Evolutionary conservation across 140 eudicot species (phyloP).

Genomic region (Flaveria floridana): DNA sequence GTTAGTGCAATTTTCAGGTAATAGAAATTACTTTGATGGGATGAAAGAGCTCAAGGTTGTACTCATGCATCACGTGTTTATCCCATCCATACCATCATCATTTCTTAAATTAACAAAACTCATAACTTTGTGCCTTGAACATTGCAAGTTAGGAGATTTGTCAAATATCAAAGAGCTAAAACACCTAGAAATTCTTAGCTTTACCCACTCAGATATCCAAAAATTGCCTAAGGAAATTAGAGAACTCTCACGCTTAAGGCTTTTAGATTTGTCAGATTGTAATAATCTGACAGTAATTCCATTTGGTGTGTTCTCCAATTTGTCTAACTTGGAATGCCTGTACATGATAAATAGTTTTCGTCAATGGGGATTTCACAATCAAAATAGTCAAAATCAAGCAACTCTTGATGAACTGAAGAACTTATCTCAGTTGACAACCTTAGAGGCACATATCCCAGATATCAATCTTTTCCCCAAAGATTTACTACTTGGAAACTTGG

Average conservation of each 20-base stretch:
- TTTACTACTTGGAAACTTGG: conserved; percentile 35
- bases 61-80: conserved; percentile 35
- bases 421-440: conserved; percentile 40
- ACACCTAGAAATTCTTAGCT: conserved; percentile 43
- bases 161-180: conserved; percentile 42
- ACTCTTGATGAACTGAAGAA: conserved; percentile 42
- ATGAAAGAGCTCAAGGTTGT: conserved; percentile 48
- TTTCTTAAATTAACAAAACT: conserved; percentile 32
- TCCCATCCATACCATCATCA: conserved; percentile 34
- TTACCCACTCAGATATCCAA: conserved; percentile 40
- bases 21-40: conserved; percentile 35
- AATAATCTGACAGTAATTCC: conserved; percentile 37
- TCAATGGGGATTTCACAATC: conserved; percentile 43
- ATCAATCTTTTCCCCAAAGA: conserved; percentile 42
- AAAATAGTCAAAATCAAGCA: conserved; percentile 36
- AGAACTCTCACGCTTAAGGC: conserved; percentile 41
- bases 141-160: conserved; percentile 43
- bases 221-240: conserved; percentile 41
- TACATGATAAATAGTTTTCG: conserved; percentile 48
- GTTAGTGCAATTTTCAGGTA: conserved; percentile 31
- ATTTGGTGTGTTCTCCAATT: conserved; percentile 40
- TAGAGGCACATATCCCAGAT: conserved; percentile 46
- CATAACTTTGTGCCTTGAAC: conserved; percentile 39
- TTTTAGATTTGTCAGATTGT: conserved; percentile 49
- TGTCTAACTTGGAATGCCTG: conserved; percentile 43